Base-by-base conservation (phyloP, 768 basidiomycete species). In the Pleurotus giganteus region DNA sequence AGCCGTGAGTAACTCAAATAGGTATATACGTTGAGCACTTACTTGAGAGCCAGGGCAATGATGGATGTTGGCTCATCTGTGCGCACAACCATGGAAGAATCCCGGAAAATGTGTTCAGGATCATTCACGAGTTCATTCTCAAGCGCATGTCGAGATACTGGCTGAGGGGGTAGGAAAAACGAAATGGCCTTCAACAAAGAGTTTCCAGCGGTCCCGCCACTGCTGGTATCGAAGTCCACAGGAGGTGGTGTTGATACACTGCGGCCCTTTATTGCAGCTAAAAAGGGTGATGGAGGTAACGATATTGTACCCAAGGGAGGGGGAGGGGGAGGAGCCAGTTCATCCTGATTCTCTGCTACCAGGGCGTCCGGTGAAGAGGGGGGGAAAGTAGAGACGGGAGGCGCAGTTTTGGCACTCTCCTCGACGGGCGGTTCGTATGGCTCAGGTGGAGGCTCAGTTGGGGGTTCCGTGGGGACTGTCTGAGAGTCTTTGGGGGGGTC, bases 11-110 rank as follows among this genome's bases (percentile, higher is more conserved):
- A n/a, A 27, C 12, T 46, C 47, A 9, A n/a, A 27, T 23, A 9
- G 2, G 19, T 9, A 4, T 19, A 36, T 52, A 36, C 28, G 36
- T 26, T 43, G 5, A 5, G n/a, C 4, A 70, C 83, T 63, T 63
- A 93, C 92, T 89, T 91, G 46, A 99, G 72, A 4, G 94, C 92
- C 54, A 98, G 85, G 5, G 97, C 95, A 59, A 98, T 94, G 64
- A 98, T 97, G 15, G 96, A 98, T 0, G 95, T 97, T 2, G 96
- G 97, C 65, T 99, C 97, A 67, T 98, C 94, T 17, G 94, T 94
- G 17, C 96, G 82, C 17, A 99, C 89, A 47, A 98, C 86, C 83
- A 98, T 95, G 2, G 89, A 86, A 13, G 92, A 94, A 64, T 96
- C 95, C 32, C 91, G 81, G 72, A 97, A 98, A 45, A 98, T 88